phyloP scores from a whole-genome alignment of 2,329 filamentous ascomycete species.

The Colletotrichum tropicale region DNA sequence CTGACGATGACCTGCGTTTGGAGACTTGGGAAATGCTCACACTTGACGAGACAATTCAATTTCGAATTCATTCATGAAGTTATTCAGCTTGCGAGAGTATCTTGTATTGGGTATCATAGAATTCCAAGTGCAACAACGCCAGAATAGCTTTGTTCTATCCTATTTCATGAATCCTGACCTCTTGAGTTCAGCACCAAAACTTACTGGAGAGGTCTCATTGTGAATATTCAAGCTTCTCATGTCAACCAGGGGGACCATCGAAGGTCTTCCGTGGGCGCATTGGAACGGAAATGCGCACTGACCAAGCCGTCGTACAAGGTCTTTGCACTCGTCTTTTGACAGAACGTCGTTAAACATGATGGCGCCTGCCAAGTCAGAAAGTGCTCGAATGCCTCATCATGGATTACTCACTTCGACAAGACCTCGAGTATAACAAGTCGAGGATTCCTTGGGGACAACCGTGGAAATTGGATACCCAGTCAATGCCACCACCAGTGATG shows the following conservation, averaged over 20 bases:
- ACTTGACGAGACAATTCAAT: neutral
- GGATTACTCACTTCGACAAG: slow-evolving; percentile 66
- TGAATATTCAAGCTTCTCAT: slow-evolving; percentile 34
- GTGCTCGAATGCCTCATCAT: neutral
- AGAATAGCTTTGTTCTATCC: neutral
- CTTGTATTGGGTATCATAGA: neutral
- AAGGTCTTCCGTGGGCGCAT: slow-evolving; percentile 79
- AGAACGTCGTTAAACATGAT: slow-evolving; percentile 87
- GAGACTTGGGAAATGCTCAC: neutral
- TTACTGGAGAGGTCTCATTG: neutral
- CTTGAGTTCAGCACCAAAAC: slow-evolving; percentile 19
- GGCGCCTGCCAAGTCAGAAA: slow-evolving; percentile 48
- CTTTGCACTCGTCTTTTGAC: slow-evolving; percentile 58
- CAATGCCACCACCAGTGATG: neutral
- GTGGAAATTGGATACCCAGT: slow-evolving; percentile 68
- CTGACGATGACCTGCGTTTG: neutral
- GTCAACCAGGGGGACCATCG: slow-evolving; percentile 67
- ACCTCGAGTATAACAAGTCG: slow-evolving; percentile 76
- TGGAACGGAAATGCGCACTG: slow-evolving; percentile 77
- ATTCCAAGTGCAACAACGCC: neutral
- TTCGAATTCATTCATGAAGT: neutral
- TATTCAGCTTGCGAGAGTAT: neutral
- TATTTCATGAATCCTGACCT: neutral
- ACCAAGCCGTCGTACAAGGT: slow-evolving; percentile 62
- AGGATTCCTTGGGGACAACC: slow-evolving; percentile 77